A percentile compares a stretch with the other conserved stretches of the same genome.
Conservation (phyloP, 2,329 filamentous ascomycete genomes). For the Fusarium algeriense region DNA sequence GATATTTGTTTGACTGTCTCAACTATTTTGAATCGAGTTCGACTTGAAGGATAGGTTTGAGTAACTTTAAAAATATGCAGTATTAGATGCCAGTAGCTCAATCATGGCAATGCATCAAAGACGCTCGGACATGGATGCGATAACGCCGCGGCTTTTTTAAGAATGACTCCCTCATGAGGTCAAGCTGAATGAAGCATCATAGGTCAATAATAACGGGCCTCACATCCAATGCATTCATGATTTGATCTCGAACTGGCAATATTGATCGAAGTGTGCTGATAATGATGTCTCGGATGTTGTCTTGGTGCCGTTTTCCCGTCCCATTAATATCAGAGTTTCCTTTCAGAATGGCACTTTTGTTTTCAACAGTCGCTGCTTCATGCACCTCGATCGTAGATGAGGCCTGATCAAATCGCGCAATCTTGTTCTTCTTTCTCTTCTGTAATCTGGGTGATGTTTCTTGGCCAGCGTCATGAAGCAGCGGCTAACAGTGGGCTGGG, state of each 20-base stretch:
- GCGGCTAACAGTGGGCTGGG: slow-evolving; percentile 36
- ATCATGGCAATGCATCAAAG: neutral
- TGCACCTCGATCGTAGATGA: slow-evolving; percentile 22
- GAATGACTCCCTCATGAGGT: neutral
- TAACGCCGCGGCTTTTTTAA: neutral
- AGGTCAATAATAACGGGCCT: slow-evolving; percentile 18
- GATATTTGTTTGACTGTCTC: slow-evolving; percentile 8
- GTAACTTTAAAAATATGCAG: neutral
- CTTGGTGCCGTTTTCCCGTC: slow-evolving; percentile 21
- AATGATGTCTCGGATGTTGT: slow-evolving; percentile 19
- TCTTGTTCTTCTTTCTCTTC: slow-evolving; percentile 3
- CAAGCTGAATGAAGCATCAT: neutral
- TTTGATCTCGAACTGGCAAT: slow-evolving; percentile 1
- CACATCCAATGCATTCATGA: neutral
- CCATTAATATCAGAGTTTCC: neutral
- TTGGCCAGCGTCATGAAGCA: slow-evolving; percentile 42
- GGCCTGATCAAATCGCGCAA: slow-evolving; percentile 17
- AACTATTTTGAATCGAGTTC: neutral
- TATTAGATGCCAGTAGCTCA: neutral
- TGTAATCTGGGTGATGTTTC: slow-evolving; percentile 9
- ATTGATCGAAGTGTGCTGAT: neutral
- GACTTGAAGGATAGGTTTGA: neutral
- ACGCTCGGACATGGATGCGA: neutral
- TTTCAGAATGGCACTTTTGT: slow-evolving; percentile 18
- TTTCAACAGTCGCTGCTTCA: slow-evolving; percentile 4